Evolutionary conservation across 2,329 filamentous ascomycete species (phyloP), one percentile per base, ranked within the genome.

Genomic region (Aspergillus ibericus): DNA sequence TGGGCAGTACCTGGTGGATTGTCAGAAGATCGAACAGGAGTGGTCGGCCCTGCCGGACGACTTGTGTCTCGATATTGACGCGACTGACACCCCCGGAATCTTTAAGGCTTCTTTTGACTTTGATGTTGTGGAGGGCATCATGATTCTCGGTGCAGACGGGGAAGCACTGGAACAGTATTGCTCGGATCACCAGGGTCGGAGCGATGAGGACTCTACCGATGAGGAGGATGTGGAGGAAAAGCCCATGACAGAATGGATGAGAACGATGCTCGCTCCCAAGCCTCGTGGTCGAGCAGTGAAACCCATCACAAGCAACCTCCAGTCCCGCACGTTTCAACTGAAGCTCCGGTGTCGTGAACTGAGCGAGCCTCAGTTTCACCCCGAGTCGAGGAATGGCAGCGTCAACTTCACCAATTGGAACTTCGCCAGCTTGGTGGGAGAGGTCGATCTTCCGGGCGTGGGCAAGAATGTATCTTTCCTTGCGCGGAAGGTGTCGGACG

Each of bases 381-480:
- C 12, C 16, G 0, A 55, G 2, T 10, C 60, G 42, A 5, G 40
- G n/a, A 20, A 50, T 25, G 60, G 62, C 42, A 59, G 35, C 50
- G 56, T 64, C 53, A 56, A 55, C 7, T 64, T 64, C 58, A 58
- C 54, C 16, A 52, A 58, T 53, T 29, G 10, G 16, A 55, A 36
- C 3, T 56, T 62, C n/a, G 42, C 55, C 29, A 55, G 13, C 38
- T 60, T 62, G 20, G 29, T 29, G 12, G 57, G 48, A n/a, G 32
- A 34, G 32, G 60, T 35, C 15, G 51, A 18, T 42, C 47, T 62
- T 40, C 47, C 48, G 15, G 15, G 16, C 49, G 4, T 59, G 18
- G 48, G 53, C 9, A 13, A 13, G 1, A 12, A 12, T 20, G 35
- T 56, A n/a, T 10, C 40, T 10, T 56, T 59, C 18, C 48, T 42